A percentile compares a stretch with the other conserved stretches of the same genome.
Evolutionary conservation across 106 monocot genomes (phyloP).

Genomic region (Phalaenopsis equestris): DNA sequence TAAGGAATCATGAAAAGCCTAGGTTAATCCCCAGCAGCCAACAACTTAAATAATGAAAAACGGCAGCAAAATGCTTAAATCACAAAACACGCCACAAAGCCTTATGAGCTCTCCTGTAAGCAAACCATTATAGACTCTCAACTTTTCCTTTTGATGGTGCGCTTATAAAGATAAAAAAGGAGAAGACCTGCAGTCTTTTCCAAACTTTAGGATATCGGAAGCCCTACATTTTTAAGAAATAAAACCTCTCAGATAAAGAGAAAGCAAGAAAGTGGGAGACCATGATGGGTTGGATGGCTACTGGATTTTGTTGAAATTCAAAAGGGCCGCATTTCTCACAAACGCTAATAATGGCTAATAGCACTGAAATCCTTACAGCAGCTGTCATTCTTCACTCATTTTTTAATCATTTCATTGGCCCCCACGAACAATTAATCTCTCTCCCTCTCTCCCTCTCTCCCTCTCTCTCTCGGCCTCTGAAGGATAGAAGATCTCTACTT

Average conservation of each 20-base stretch:
- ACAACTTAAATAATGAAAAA: neutral
- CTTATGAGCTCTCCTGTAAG: neutral
- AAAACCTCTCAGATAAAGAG: neutral
- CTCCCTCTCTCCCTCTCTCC: too few relatives aligned
- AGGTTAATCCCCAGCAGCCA: neutral
- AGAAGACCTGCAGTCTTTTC: constrained; percentile 9
- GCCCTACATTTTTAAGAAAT: neutral
- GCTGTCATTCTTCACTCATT: neutral
- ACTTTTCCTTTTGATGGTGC: neutral
- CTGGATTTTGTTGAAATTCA: neutral
- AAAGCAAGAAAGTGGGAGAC: neutral
- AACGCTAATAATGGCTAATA: neutral
- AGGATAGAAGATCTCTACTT: neutral
- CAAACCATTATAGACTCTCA: neutral
- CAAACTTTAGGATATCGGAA: constrained; percentile 3
- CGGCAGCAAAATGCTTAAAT: neutral
- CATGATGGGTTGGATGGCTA: neutral
- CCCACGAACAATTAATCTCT: constrained; percentile 1
- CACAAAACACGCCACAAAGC: neutral
- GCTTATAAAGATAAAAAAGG: neutral
- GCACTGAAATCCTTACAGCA: neutral
- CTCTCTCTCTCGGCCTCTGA: neutral
- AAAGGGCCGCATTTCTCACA: neutral
- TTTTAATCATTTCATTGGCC: neutral
- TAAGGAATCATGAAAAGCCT: neutral